Evolutionary conservation across 805 yeast genomes (phyloP), one percentile per base, ranked within the genome.

Genomic region (Tetrapisispora taiwanensis): DNA sequence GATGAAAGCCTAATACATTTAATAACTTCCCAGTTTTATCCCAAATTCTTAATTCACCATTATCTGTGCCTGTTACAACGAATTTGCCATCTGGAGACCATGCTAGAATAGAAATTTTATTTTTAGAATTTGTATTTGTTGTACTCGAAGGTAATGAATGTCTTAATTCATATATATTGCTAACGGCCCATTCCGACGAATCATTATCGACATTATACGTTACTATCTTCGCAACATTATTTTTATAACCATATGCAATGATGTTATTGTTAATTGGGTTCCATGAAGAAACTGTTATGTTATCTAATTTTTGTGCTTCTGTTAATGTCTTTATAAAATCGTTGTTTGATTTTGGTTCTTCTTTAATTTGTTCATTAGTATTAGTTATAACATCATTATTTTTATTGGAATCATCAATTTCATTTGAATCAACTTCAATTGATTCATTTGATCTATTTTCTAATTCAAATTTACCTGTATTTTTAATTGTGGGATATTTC

Each of bases 41-140:
- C 95, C 95, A 88, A n/a, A 84, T 67, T 45, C 90, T 66, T 8
- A 88, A 54, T 52, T 83, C 90, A 13, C 95, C 95, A 54, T 72
- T 72, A 44, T 72, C 76, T 2, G 79, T 71, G 3, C 80, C 83
- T 0, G 89, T 81, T 13, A 82, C 69, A 3, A 87, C 60, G 13
- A 70, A 52, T 34, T 73, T 67, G 0, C 95, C 95, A 43, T 66
- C 64, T 1, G 81, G 80, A 12, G 85, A 74, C 94, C 94, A 86
- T 9, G 76, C 50, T 3, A 74, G 43, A 24, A 56, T 49, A 2
- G 71, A 64, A 1, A 70, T 51, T 41, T 60, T 62, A 28, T 55
- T 54, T 7, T 55, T 50, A 6, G 43, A 44, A 15, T 44, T 49
- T 5, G 53, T 55, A 9, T 49, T 46, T 1, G 55, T 44, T 4